Evolutionary conservation across 1,284 basidiomycete genomes (phyloP), one percentile per base, ranked within the genome.

Genomic region (Irpex sp.): DNA sequence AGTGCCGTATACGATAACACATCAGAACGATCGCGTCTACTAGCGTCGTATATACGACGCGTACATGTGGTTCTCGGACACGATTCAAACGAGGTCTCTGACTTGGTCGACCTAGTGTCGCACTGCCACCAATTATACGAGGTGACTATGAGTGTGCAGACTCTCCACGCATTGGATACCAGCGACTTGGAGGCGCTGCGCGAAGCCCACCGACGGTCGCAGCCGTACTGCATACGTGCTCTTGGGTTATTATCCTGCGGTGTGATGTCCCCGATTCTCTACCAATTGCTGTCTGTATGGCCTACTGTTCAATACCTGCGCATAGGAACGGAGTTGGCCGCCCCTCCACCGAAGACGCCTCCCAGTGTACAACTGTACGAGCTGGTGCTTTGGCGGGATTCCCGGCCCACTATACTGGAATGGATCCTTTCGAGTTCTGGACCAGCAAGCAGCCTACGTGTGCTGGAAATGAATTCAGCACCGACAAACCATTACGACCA

Each of bases 221-320:
- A 49, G 11, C 61, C 66, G 5, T 55, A 65, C 6, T 66, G 67
- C 34, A 70, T 82, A 36, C 76, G 77, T n/a, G 74, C 81, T 1
- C 68, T 83, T 49, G 71, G 69, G 51, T 63, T 82, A n/a, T 64
- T 72, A 13, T 59, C 68, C 1, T 79, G 74, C 60, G 78, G 79
- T 47, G 71, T 79, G 1, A 81, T 81, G 67, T 82, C 81, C 3
- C 80, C 78, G 6, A 71, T 81, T 17, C 63, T 82, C 5, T 82
- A 78, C 62, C 78, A 83, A 59, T 71, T 83, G 0, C 70, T 83
- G 9, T 69, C 69, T 0, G 69, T 80, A 47, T 80, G 80, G 72
- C 75, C 78, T 0, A 72, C 68, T 26, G 64, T 82, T 60, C 70
- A 69, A 11, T 81, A 79, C 68, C 73, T 83, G 57, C 73, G 73